These are phyloP conservation scores for Colletotrichum australisinense DNA, from an alignment of 2,329 filamentous ascomycete genomes.

Conservation along the genomic window DNA sequence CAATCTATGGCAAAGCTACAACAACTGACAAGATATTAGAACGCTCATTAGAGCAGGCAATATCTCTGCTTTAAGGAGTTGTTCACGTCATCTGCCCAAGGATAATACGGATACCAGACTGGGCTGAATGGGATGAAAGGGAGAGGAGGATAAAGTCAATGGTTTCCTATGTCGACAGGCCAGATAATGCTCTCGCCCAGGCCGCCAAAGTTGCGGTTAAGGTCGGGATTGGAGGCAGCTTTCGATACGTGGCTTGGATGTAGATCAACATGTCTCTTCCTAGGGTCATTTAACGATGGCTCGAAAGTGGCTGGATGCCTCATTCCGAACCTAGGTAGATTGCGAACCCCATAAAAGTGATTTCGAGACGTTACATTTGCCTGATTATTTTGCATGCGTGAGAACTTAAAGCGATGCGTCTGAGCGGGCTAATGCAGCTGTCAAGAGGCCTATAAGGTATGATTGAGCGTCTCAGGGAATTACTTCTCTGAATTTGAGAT, in stretches of 20 bases:
- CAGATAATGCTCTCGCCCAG: neutral
- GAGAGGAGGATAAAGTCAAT: neutral
- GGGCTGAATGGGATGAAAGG: neutral
- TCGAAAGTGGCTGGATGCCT: neutral
- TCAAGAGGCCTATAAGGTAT: too few species aligned
- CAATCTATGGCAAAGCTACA: neutral
- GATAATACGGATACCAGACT: neutral
- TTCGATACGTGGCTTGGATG: neutral
- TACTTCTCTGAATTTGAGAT: too few species aligned
- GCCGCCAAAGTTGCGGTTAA: neutral
- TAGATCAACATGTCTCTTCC: neutral
- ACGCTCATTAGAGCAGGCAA: neutral
- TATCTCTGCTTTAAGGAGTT: neutral
- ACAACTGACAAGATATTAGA: neutral
- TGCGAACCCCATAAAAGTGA: neutral
- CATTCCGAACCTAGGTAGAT: neutral
- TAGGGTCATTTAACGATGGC: neutral
- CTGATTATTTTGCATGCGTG: neutral
- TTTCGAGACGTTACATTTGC: neutral
- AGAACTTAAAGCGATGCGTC: neutral
- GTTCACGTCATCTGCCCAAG: neutral
- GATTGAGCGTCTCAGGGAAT: too few species aligned
- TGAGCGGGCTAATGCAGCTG: neutral
- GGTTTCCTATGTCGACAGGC: neutral
- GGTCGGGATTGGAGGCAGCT: neutral